A percentile compares a stretch with the other conserved stretches of the same genome.
These are phyloP conservation scores for Hygrocybe punicea DNA, from an alignment of 768 basidiomycete species.

Conservation along the genomic window DNA sequence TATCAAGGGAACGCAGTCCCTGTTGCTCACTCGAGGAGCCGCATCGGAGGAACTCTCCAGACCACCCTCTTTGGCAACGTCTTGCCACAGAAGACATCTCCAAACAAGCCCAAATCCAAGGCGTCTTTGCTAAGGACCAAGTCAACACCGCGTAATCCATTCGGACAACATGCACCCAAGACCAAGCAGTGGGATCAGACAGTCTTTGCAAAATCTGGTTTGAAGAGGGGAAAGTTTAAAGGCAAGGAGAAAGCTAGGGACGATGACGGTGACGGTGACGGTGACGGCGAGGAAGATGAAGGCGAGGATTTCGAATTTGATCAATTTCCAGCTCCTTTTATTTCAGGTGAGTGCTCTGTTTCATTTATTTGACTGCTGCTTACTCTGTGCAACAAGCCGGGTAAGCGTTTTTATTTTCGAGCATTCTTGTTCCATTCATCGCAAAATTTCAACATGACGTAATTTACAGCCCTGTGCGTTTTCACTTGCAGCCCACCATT, in stretches of 20 bases:
- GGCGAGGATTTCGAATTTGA: slow-evolving; percentile 69
- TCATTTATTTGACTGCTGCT: not conserved
- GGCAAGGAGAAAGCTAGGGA: slow-evolving; percentile 49
- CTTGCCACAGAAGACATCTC: slow-evolving; percentile 30
- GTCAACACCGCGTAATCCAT: slow-evolving; percentile 42
- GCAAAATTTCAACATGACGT: slow-evolving; percentile 4
- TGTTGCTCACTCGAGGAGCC: slow-evolving; percentile 41
- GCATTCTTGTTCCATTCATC: not conserved
- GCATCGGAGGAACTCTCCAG: slow-evolving; percentile 45
- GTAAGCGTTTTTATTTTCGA: slow-evolving; percentile 37
- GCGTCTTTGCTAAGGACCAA: slow-evolving; percentile 42
- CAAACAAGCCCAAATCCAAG: slow-evolving; percentile 25
- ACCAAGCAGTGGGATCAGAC: slow-evolving; percentile 92
- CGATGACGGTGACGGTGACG: slow-evolving; percentile 51
- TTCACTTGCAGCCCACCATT: not conserved
- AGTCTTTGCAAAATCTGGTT: slow-evolving; percentile 76
- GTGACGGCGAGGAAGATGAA: slow-evolving; percentile 52
- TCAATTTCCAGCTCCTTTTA: slow-evolving; percentile 79
- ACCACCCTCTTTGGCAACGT: slow-evolving; percentile 67
- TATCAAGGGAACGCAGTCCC: slow-evolving; percentile 41
- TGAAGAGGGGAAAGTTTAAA: slow-evolving; percentile 52
- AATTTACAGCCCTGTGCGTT: slow-evolving; percentile 17
- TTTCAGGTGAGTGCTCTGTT: slow-evolving; percentile 49
- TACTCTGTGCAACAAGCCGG: slow-evolving; percentile 38
- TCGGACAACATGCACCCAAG: slow-evolving; percentile 57